These are phyloP conservation scores for Eimeria sp. DNA, from an alignment of 169 alveolate species.

Conservation along the genomic window DNA sequence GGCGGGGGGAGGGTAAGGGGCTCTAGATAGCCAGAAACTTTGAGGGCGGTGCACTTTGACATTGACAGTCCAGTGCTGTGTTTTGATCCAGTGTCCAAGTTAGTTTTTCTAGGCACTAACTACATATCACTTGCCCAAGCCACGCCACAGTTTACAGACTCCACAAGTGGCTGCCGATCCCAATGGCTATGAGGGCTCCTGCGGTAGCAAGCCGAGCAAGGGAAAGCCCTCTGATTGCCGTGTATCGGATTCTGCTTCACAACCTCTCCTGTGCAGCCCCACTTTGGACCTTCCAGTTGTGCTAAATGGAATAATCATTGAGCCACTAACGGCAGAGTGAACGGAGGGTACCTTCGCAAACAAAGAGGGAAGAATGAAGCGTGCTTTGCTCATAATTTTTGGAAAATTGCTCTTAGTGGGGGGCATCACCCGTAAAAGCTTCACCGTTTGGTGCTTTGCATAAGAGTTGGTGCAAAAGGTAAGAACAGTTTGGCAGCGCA, in stretches of 20 bases:
- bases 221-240: background rate
- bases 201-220: background rate
- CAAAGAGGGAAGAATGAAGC: background rate
- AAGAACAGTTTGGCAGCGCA: background rate
- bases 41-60: background rate
- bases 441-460: background rate
- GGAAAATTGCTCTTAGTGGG: background rate
- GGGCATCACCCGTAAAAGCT: background rate
- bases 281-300: background rate
- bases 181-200: background rate
- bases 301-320: background rate
- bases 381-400: background rate
- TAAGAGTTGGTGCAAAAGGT: background rate
- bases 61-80: background rate
- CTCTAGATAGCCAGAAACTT: background rate
- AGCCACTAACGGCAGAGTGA: background rate
- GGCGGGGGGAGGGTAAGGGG: slow-evolving; percentile 37
- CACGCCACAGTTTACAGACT: background rate
- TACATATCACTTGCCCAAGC: background rate
- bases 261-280: background rate
- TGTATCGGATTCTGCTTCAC: background rate
- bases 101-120: background rate
- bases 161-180: background rate
- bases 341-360: background rate
- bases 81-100: background rate